Evolutionary conservation across 179 eudicot genomes (phyloP).

Genomic region (Monotropa hypopitys): DNA sequence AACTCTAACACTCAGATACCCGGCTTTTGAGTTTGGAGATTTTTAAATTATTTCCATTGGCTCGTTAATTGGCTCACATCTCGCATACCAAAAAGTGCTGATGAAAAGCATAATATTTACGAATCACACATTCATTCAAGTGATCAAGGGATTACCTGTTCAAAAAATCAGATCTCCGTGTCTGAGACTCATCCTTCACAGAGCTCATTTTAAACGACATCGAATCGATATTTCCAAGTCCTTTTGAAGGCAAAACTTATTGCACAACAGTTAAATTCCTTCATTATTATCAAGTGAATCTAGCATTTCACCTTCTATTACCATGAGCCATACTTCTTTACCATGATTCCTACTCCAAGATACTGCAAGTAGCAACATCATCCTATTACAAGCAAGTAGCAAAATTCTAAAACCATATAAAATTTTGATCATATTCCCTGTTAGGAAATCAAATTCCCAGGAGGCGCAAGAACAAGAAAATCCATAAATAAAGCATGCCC

Average conservation of each 20-base stretch:
- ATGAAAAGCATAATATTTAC: neutral
- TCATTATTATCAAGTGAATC: constrained; percentile 13
- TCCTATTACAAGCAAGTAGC: neutral
- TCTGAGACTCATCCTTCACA: constrained; percentile 19
- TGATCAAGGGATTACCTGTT: constrained; percentile 19
- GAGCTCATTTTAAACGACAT: constrained; percentile 41
- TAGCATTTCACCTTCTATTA: constrained; percentile 13
- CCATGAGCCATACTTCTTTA: neutral
- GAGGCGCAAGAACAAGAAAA: neutral
- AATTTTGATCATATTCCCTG: neutral
- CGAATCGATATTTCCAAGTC: constrained; percentile 18
- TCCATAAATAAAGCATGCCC: neutral
- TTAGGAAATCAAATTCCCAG: neutral
- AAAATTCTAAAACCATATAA: neutral
- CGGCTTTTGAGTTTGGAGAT: neutral
- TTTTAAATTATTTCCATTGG: neutral
- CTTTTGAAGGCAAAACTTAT: constrained; percentile 19
- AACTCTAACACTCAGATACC: neutral
- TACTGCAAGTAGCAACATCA: neutral
- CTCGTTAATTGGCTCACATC: neutral
- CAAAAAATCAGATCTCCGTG: constrained; percentile 20
- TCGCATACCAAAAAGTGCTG: neutral
- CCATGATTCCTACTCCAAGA: neutral
- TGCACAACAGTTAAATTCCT: constrained; percentile 14
- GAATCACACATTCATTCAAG: neutral